Percentiles rank a stretch among this genome's conserved stretches.
Conservation (phyloP, 2,329 filamentous ascomycete species). For the Nannizziopsis barbatae region DNA sequence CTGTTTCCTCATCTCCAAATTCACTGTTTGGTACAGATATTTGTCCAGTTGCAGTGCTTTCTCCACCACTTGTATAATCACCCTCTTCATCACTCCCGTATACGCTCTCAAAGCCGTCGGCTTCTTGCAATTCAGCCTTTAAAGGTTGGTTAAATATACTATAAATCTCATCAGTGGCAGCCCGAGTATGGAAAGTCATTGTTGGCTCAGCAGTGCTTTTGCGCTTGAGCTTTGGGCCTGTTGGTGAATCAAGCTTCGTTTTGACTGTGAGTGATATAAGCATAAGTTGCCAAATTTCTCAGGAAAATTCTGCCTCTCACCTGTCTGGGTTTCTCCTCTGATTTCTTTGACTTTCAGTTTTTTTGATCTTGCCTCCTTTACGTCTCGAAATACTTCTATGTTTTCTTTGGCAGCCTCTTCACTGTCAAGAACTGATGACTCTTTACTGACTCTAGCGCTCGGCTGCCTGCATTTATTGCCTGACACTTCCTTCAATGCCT, state of each 20-base stretch:
- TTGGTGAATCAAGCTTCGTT: constrained; percentile 82
- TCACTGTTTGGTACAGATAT: constrained; percentile 54
- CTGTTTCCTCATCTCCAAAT: constrained; percentile 50
- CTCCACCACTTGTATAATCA: constrained; percentile 73
- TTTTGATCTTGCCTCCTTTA: constrained; percentile 40
- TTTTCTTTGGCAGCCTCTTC: constrained; percentile 17
- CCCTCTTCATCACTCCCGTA: constrained; percentile 55
- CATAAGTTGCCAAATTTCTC: constrained; percentile 18
- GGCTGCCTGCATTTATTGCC: constrained; percentile 24
- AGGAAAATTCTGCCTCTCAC: constrained; percentile 40
- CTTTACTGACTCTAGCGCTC: constrained; percentile 15
- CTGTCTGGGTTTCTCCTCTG: constrained; percentile 79
- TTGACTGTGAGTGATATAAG: constrained; percentile 52
- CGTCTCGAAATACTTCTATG: constrained; percentile 20
- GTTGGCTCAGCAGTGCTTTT: constrained; percentile 74
- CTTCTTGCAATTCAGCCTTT: constrained; percentile 37
- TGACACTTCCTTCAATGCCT: constrained; percentile 47
- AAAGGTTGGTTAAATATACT: constrained; percentile 89
- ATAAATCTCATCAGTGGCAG: constrained; percentile 94
- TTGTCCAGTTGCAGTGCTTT: constrained; percentile 69
- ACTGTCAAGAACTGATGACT: constrained; percentile 23
- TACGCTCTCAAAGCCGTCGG: constrained; percentile 50
- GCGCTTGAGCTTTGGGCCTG: constrained; percentile 69
- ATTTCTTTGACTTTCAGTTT: constrained; percentile 75
- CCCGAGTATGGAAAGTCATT: constrained; percentile 92